Evolutionary conservation across 2,329 filamentous ascomycete species (phyloP).

Genomic region (Venturia effusa): DNA sequence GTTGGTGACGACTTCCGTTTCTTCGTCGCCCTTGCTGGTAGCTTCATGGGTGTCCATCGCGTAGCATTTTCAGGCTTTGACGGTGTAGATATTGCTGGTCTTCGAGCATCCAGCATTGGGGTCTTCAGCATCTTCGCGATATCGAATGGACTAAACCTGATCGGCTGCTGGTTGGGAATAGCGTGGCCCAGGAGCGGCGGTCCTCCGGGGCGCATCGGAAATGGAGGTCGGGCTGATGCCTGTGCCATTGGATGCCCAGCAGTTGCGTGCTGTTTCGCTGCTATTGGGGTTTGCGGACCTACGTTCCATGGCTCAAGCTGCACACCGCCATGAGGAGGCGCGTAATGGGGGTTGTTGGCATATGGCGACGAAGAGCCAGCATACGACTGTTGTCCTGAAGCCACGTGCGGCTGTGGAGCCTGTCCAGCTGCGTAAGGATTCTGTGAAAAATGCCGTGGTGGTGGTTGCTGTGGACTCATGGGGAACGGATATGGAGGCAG

Average conservation of each 20-base stretch:
- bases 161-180: not conserved
- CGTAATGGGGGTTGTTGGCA: not conserved
- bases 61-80: not conserved
- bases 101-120: not conserved
- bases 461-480: slow-evolving; percentile 6
- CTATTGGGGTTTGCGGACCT: slow-evolving; percentile 31
- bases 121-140: slow-evolving; percentile 8
- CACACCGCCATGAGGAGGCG: slow-evolving; percentile 24
- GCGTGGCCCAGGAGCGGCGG: not conserved
- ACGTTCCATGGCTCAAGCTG: slow-evolving; percentile 39
- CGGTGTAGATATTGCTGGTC: not conserved
- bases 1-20: slow-evolving; percentile 5
- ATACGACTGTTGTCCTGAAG: not conserved
- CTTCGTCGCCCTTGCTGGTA: not conserved
- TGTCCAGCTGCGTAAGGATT: slow-evolving; percentile 1
- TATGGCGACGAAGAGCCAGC: not conserved
- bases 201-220: not conserved
- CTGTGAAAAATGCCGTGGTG: not conserved
- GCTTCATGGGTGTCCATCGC: not conserved
- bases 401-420: not conserved
- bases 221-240: not conserved
- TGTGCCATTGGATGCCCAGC: not conserved
- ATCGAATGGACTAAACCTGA: slow-evolving; percentile 5
- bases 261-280: slow-evolving; percentile 24
- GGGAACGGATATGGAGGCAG: slow-evolving; percentile 7